These are phyloP conservation scores for Trichaptum fuscoviolaceum DNA, from an alignment of 768 basidiomycete species.

Conservation along the genomic window DNA sequence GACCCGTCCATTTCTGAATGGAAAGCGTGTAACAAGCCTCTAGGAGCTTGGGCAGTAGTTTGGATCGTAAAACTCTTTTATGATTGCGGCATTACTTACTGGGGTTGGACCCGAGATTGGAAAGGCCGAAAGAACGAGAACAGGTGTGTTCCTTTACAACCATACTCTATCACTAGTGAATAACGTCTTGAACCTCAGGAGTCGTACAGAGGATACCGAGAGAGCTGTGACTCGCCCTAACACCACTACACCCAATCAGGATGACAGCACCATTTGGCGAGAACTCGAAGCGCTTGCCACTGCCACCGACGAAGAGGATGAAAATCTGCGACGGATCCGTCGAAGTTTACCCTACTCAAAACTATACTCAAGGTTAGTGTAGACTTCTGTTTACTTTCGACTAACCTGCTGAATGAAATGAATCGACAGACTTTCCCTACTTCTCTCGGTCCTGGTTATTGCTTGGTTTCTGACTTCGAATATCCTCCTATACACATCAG, in stretches of 20 bases:
- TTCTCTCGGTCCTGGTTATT: constrained; percentile 66
- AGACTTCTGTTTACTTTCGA: neutral
- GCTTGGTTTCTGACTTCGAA: constrained; percentile 83
- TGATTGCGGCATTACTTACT: constrained; percentile 45
- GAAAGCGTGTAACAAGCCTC: constrained; percentile 54
- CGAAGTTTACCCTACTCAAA: neutral
- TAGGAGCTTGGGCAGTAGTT: constrained; percentile 62
- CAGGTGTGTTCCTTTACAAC: neutral
- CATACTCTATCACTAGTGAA: neutral
- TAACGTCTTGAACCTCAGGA: constrained; percentile 25
- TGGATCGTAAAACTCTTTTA: constrained; percentile 55
- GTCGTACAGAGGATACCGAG: constrained; percentile 18
- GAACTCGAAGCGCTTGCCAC: constrained; percentile 18
- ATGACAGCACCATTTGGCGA: constrained; percentile 19
- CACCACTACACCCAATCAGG: constrained; percentile 8
- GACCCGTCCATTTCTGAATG: constrained; percentile 44
- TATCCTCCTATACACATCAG: constrained; percentile 71
- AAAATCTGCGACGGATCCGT: neutral
- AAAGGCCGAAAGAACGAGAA: constrained; percentile 15
- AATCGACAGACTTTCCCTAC: constrained; percentile 46
- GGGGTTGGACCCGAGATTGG: constrained; percentile 43
- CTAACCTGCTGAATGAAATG: neutral
- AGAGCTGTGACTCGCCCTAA: constrained; percentile 12
- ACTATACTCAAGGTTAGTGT: constrained; percentile 13
- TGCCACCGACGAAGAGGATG: neutral